phyloP scores from a whole-genome alignment of 78 protist genomes.

The Blattamonas nauphoetae region DNA sequence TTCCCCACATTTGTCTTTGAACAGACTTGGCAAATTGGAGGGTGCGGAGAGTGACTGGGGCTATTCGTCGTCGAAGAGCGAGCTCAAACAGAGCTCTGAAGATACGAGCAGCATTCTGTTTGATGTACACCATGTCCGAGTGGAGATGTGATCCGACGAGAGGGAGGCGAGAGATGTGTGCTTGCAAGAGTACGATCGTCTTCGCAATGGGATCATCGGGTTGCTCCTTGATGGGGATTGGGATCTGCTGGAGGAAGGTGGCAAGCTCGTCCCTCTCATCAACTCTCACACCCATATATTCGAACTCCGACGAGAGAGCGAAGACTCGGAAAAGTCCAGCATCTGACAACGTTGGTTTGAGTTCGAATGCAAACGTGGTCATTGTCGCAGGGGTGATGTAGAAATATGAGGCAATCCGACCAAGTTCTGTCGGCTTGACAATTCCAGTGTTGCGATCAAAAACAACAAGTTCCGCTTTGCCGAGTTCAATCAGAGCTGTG shows the following conservation, averaged over 20 bases:
- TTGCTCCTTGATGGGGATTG: constrained; percentile 80
- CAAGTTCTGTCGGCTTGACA: constrained; percentile 75
- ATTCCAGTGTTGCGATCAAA: constrained; percentile 79
- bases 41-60: constrained; percentile 61
- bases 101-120: constrained; percentile 87
- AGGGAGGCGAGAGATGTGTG: constrained; percentile 79
- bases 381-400: constrained; percentile 71
- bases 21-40: constrained; percentile 76
- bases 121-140: constrained; percentile 94
- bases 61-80: constrained; percentile 80
- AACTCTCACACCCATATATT: constrained; percentile 70
- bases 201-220: constrained; percentile 48
- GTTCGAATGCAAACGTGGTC: constrained; percentile 60
- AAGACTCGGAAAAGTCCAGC: constrained; percentile 79
- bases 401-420: constrained; percentile 90
- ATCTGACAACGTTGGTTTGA: constrained; percentile 71
- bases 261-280: constrained; percentile 91
- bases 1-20: constrained; percentile 82
- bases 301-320: constrained; percentile 75
- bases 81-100: constrained; percentile 87
- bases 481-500: constrained; percentile 80
- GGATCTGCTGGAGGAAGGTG: constrained; percentile 79
- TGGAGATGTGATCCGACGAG: constrained; percentile 89
- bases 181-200: constrained; percentile 89
- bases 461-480: constrained; percentile 55